Evolutionary conservation across 495 filamentous ascomycete species (phyloP), one percentile per base, ranked within the genome.

Genomic region (Penicillium simplicissimum): DNA sequence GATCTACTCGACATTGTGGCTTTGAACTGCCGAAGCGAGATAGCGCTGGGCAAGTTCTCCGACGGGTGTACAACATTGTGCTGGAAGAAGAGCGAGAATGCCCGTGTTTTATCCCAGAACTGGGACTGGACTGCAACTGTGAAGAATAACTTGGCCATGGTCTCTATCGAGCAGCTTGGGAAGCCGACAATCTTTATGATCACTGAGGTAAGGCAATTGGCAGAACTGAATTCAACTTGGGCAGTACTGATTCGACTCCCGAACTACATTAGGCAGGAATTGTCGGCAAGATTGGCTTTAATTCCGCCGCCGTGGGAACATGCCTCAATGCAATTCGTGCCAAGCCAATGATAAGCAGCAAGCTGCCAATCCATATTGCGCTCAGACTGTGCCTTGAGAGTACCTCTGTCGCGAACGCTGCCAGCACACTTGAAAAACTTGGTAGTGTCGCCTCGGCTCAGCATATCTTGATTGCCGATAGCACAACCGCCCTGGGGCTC

Each of bases 251-350:
- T 45, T 4, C 40, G 1, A 9, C 8, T 11, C 21, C 2, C 4
- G 19, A 21, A 4, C 10, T 49, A 15, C 3, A 23, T 15, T 49
- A 90, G 74, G 88, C 87, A 17, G 88, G 88, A 1, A 84, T 90
- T n/a, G 82, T 90, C 19, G 64, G 87, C 19, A 91, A 91, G 66
- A 89, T 90, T 42, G 88, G 88, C 1, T 76, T 89, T 67, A 90
- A 90, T 64, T 75, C 73, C 14, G 70, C 73, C 0, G 85, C 86
- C 3, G 86, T 90, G 1, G 87, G 87, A 3, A 83, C 83, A n/a
- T 86, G 82, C 48, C 74, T 91, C 19, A 90, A 91, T 67, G 88
- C 87, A 4, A 85, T 90, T 57, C 79, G 81, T 45, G 87, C 85
- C 2, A 76, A 77, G 15, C 85, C 85, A 1, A 79, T 86, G 54